phyloP scores from a whole-genome alignment of 164 flowering plant species.

The Sextonia rubra region DNA sequence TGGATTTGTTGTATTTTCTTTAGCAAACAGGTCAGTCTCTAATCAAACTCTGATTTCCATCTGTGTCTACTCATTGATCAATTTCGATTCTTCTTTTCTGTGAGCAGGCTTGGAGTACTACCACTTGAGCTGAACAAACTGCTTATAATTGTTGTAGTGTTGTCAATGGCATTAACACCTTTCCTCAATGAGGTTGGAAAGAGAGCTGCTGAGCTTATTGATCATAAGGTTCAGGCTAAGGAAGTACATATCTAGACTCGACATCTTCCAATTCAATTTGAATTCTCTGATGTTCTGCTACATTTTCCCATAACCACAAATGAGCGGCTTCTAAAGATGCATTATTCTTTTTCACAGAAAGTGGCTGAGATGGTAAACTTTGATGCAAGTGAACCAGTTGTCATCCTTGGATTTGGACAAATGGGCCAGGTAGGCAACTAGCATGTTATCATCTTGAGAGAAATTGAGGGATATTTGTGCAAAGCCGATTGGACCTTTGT shows the following conservation, averaged over 20 bases:
- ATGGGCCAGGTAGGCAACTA: conserved; percentile 78
- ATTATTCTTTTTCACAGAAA: conserved; percentile 39
- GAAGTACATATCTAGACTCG: conserved; percentile 39
- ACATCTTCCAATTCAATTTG: not conserved
- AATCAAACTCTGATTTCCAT: not conserved
- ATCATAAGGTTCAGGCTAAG: conserved; percentile 43
- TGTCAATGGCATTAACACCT: conserved; percentile 98
- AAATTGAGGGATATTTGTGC: not conserved
- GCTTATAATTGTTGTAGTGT: conserved; percentile 91
- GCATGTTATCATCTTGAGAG: conserved; percentile 6
- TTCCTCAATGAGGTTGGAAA: conserved; percentile 83
- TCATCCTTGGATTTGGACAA: conserved; percentile 91
- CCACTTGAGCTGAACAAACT: conserved; percentile 98
- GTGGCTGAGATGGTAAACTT: conserved; percentile 49
- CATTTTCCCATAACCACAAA: not conserved
- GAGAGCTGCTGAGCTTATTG: conserved; percentile 65
- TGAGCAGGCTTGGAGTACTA: conserved; percentile 86
- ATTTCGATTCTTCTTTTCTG: conserved; percentile 5
- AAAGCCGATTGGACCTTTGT: too few species aligned
- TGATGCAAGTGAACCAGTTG: conserved; percentile 84
- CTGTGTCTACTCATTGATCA: conserved; percentile 6
- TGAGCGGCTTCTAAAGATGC: conserved; percentile 5
- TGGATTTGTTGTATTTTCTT: conserved; percentile 93
- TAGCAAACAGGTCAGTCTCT: conserved; percentile 78
- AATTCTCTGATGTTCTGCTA: not conserved